A percentile compares a stretch with the other conserved stretches of the same genome.
These are phyloP conservation scores for Talaromyces proteolyticus DNA, from an alignment of 495 filamentous ascomycete species.

Conservation along the genomic window DNA sequence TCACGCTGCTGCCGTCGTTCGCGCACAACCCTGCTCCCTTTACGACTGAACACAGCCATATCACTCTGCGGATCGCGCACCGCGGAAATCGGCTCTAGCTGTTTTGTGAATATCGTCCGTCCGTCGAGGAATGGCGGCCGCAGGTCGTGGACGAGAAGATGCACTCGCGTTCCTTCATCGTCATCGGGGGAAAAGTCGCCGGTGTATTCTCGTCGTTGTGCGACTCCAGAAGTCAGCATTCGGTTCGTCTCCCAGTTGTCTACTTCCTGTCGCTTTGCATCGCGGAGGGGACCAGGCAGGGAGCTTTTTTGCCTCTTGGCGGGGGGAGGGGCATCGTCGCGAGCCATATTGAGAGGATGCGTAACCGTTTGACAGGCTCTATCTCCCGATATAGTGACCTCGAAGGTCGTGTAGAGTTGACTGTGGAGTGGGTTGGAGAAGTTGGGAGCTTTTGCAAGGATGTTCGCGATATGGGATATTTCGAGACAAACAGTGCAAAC, in stretches of 20 bases:
- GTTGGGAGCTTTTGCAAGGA: neutral
- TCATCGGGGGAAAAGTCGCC: conserved; percentile 85
- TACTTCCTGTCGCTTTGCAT: conserved; percentile 78
- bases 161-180: conserved; percentile 83
- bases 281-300: conserved; percentile 32
- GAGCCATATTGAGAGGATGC: conserved; percentile 22
- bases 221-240: conserved; percentile 95
- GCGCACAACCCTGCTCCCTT: conserved; percentile 88
- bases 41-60: conserved; percentile 97
- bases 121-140: conserved; percentile 96
- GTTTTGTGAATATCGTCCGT: conserved; percentile 92
- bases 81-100: conserved; percentile 90
- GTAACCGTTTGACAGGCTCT: neutral
- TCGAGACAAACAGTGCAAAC: conserved; percentile 8
- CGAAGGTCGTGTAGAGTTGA: neutral
- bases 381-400: neutral
- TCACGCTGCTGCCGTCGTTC: conserved; percentile 90
- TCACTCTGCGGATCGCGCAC: conserved; percentile 94
- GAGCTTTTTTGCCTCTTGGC: conserved; percentile 39
- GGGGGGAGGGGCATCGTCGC: conserved; percentile 31
- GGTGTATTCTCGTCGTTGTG: conserved; percentile 77
- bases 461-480: neutral
- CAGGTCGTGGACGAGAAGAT: conserved; percentile 89
- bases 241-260: conserved; percentile 99
- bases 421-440: neutral